phyloP scores from a whole-genome alignment of 805 yeast species.

The Yarrowia divulgata region DNA sequence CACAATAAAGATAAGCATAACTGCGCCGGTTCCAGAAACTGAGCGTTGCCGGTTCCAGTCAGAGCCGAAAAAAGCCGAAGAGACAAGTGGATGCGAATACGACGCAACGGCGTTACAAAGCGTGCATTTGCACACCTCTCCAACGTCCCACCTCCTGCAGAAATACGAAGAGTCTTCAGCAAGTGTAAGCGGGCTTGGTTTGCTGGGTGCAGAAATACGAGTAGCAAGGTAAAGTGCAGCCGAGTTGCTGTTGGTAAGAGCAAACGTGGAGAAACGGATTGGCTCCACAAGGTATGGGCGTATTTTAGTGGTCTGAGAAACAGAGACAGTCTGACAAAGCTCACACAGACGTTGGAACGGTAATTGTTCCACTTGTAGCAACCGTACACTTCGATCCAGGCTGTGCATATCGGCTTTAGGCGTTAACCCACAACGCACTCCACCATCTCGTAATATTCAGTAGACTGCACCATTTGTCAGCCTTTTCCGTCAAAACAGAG shows the following conservation, averaged over 20 bases:
- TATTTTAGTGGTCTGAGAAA: background rate
- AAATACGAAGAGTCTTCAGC: background rate
- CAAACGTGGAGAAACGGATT: background rate
- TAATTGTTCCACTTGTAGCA: too few species aligned
- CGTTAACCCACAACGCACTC: background rate
- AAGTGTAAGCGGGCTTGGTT: background rate
- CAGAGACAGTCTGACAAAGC: too few species aligned
- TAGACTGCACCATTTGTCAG: constrained; percentile 10
- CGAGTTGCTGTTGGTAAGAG: constrained; percentile 17
- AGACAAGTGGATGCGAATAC: too few species aligned
- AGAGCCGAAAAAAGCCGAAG: background rate
- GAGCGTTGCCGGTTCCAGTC: too few species aligned
- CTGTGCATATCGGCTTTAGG: constrained; percentile 22
- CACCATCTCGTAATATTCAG: constrained; percentile 1
- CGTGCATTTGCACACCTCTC: background rate
- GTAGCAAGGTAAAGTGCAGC: constrained; percentile 18
- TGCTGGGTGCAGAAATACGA: constrained; percentile 29
- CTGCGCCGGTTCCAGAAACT: too few species aligned
- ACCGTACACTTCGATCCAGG: background rate
- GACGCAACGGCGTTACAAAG: background rate
- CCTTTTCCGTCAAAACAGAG: background rate
- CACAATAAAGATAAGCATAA: too few species aligned
- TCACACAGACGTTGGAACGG: too few species aligned
- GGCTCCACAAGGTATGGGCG: background rate
- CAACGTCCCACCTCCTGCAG: constrained; percentile 6